phyloP scores from a whole-genome alignment of 345 rosid genomes.

The Citrus sinensis region DNA sequence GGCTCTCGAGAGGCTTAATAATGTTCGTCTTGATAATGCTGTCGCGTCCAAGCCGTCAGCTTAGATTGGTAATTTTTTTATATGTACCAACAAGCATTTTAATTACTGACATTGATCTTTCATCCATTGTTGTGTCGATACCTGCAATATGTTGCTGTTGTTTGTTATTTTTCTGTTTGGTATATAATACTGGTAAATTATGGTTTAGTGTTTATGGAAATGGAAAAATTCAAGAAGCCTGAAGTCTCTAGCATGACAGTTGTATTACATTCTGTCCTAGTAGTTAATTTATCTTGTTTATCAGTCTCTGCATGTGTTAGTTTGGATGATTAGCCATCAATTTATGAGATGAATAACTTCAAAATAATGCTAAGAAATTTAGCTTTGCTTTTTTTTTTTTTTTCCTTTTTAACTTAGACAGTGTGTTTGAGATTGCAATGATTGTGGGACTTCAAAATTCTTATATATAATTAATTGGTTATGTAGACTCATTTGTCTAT shows the following conservation, averaged over 20 bases:
- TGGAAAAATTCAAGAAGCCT: not conserved
- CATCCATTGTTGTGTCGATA: not conserved
- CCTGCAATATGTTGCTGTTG: not conserved
- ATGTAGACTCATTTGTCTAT: not conserved
- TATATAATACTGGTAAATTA: not conserved
- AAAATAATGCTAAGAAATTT: not conserved
- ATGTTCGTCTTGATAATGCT: slow-evolving; percentile 41
- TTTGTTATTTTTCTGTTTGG: not conserved
- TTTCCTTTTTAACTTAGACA: not conserved
- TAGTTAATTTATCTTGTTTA: not conserved
- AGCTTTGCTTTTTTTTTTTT: too few relatives aligned
- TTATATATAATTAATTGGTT: not conserved
- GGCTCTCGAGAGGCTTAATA: slow-evolving; percentile 82
- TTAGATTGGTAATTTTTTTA: slow-evolving; percentile 18
- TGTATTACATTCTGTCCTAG: not conserved
- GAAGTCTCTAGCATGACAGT: not conserved
- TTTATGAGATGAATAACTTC: not conserved
- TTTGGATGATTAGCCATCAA: not conserved
- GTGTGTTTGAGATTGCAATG: not conserved
- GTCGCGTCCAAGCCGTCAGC: not conserved
- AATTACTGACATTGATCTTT: not conserved
- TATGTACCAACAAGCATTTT: not conserved
- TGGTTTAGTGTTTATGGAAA: not conserved
- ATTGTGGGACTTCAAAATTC: not conserved
- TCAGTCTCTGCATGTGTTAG: not conserved